Conservation (phyloP, 441 rosid genomes). For the Omphalea diandra region DNA sequence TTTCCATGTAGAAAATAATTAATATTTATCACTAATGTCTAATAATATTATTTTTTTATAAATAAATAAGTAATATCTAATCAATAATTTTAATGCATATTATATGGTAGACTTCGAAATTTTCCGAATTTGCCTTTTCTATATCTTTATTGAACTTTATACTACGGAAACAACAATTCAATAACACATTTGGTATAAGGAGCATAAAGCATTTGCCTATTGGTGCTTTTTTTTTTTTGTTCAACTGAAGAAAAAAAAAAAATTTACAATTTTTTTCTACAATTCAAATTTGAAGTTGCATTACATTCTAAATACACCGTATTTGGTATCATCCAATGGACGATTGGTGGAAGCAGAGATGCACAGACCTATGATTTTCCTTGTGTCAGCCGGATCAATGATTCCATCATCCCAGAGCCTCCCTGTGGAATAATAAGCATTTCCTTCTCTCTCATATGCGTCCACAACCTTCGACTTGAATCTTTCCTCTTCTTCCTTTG, state of each 20-base stretch:
- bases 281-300: not conserved
- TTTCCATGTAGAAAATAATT: too few relatives aligned
- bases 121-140: too few relatives aligned
- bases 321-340: conserved; percentile 63
- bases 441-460: conserved; percentile 82
- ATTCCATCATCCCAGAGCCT: conserved; percentile 98
- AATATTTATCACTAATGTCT: too few relatives aligned
- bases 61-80: too few relatives aligned
- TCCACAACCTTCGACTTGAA: conserved; percentile 76
- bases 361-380: conserved; percentile 67
- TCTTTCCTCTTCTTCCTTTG: conserved; percentile 64
- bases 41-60: too few relatives aligned
- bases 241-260: not conserved
- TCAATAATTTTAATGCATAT: too few relatives aligned
- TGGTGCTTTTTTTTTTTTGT: not conserved
- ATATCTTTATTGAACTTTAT: not conserved
- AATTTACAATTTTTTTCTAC: not conserved
- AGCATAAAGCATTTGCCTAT: not conserved
- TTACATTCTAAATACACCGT: conserved; percentile 88
- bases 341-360: conserved; percentile 70
- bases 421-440: conserved; percentile 77
- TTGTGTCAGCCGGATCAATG: conserved; percentile 85
- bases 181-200: not conserved
- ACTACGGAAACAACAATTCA: not conserved
- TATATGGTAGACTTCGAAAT: too few relatives aligned